phyloP scores from a whole-genome alignment of 2,329 filamentous ascomycete species.

The Macrophomina pseudophaseolina region DNA sequence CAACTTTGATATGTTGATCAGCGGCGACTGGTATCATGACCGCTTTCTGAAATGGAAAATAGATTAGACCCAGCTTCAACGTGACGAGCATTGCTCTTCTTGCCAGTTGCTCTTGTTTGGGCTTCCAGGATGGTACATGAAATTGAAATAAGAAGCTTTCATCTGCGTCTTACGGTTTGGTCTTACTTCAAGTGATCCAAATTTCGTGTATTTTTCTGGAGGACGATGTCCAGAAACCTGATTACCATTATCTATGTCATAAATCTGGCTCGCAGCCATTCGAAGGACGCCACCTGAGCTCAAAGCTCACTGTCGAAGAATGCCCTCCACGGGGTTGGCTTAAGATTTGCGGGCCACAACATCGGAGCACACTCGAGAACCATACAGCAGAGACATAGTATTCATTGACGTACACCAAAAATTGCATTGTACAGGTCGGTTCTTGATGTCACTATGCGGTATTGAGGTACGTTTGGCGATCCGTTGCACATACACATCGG shows the following conservation, averaged over 20 bases:
- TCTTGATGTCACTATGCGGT: slow-evolving; percentile 24
- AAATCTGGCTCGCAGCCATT: neutral
- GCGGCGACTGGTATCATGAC: neutral
- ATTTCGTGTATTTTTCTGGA: no score
- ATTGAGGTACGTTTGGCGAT: slow-evolving; percentile 30
- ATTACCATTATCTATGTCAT: no score
- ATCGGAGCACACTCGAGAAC: neutral
- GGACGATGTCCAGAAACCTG: no score
- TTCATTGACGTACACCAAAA: neutral
- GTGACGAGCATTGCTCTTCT: neutral
- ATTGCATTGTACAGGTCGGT: neutral
- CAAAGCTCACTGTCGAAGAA: neutral
- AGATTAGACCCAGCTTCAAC: neutral
- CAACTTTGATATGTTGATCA: neutral
- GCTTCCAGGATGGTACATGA: no score
- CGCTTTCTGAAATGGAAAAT: no score
- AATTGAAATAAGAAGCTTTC: no score
- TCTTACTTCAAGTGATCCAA: no score
- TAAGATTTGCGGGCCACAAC: neutral
- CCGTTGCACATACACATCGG: neutral
- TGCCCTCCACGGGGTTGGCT: neutral
- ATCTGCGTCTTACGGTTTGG: no score
- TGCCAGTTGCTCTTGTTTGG: neutral
- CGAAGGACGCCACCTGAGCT: neutral
- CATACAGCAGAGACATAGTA: neutral